Evolutionary conservation across 805 yeast genomes (phyloP).

Genomic region (Komagataella kurtzmanii): DNA sequence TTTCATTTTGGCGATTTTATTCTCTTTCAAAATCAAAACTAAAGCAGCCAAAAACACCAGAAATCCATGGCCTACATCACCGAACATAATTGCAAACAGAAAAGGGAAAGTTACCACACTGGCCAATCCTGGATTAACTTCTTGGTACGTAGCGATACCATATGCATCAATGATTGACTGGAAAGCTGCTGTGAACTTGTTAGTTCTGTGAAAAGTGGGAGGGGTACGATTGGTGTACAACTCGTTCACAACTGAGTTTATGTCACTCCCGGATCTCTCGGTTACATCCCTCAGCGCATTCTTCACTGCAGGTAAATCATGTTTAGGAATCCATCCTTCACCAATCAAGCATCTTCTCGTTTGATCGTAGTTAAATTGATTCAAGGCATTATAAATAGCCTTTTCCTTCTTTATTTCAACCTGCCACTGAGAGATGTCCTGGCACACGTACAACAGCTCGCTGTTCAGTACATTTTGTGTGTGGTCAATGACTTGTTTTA

Average conservation of each 20-base stretch:
- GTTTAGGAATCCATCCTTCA: conserved; percentile 93
- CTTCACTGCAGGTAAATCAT: conserved; percentile 56
- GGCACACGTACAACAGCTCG: conserved; percentile 70
- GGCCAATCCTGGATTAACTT: conserved; percentile 65
- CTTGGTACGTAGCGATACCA: conserved; percentile 64
- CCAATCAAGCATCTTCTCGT: conserved; percentile 80
- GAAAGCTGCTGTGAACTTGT: conserved; percentile 56
- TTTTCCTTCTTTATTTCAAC: conserved; percentile 63
- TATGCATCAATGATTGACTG: conserved; percentile 68
- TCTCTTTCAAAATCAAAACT: conserved; percentile 41
- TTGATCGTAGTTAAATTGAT: conserved; percentile 68
- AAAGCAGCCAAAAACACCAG: conserved; percentile 43
- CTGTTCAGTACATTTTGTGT: conserved; percentile 59
- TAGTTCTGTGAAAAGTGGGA: conserved; percentile 58
- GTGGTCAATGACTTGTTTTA: conserved; percentile 39
- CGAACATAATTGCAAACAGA: conserved; percentile 78
- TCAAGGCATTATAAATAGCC: conserved; percentile 66
- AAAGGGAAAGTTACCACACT: conserved; percentile 68
- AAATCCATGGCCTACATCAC: conserved; percentile 72
- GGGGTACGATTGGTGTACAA: conserved; percentile 54
- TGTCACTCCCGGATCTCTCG: conserved; percentile 27
- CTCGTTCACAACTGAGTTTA: conserved; percentile 44
- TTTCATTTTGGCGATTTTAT: conserved; percentile 35
- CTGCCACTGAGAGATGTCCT: conserved; percentile 66
- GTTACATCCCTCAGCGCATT: conserved; percentile 52